Evolutionary conservation across 148 eudicot genomes (phyloP).

Genomic region (Camellia sinensis): DNA sequence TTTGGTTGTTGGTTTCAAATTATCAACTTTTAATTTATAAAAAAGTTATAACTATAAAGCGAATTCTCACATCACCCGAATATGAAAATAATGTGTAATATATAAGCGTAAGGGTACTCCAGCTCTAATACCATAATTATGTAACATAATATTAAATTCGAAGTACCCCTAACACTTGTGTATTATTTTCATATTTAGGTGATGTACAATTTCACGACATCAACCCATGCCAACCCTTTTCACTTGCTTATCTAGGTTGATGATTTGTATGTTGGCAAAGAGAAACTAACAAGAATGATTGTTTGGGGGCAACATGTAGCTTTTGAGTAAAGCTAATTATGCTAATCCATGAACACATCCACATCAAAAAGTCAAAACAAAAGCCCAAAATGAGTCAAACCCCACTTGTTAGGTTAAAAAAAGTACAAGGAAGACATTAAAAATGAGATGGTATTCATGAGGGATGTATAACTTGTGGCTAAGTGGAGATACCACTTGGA

Average conservation of each 20-base stretch:
- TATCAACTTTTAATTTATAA: no score
- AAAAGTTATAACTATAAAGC: no score
- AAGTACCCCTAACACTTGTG: no score
- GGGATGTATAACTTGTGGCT: background rate
- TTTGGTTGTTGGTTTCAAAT: no score
- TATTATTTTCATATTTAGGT: no score
- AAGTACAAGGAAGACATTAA: background rate
- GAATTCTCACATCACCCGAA: no score
- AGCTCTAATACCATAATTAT: no score
- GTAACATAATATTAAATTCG: no score
- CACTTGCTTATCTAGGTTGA: background rate
- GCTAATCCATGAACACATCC: constrained; percentile 13
- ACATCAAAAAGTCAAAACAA: constrained; percentile 23
- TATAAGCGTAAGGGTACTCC: no score
- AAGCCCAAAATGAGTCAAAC: constrained; percentile 21
- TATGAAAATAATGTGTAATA: no score
- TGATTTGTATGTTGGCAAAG: background rate
- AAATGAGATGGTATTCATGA: background rate
- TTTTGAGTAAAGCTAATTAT: constrained; percentile 36
- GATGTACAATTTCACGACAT: background rate
- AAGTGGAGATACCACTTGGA: background rate
- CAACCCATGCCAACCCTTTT: constrained; percentile 4
- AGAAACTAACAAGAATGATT: constrained; percentile 13
- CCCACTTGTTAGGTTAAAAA: constrained; percentile 5
- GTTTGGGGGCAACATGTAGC: constrained; percentile 20